A percentile compares a stretch with the other conserved stretches of the same genome.
Conservation (phyloP, 116 monocot genomes). For the Posidonia oceanica region DNA sequence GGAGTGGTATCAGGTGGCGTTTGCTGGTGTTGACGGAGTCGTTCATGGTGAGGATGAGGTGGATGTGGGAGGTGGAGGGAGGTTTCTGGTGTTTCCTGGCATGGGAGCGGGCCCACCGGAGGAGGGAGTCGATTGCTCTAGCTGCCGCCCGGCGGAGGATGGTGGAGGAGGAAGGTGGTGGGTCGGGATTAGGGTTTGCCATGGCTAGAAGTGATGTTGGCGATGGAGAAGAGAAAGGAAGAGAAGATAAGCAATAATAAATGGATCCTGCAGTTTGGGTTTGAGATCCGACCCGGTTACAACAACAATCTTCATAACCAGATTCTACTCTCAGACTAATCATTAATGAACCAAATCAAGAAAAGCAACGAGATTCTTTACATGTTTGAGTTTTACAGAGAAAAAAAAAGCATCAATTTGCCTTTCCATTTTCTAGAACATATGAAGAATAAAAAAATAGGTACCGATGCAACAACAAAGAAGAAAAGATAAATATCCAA, state of each 20-base stretch:
- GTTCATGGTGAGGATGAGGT: constrained; percentile 2
- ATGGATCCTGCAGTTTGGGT: neutral
- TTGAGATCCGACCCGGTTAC: neutral
- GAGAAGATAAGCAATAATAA: neutral
- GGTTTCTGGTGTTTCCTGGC: neutral
- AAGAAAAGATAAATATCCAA: too few relatives aligned
- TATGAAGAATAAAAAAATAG: too few relatives aligned
- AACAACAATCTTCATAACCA: neutral
- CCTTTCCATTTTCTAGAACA: too few relatives aligned
- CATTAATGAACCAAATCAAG: too few relatives aligned
- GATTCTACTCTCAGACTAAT: too few relatives aligned
- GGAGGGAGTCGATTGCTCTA: neutral
- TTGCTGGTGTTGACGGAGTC: neutral
- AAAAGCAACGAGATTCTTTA: too few relatives aligned
- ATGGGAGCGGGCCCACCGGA: neutral
- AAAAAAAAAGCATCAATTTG: too few relatives aligned
- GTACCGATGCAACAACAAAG: too few relatives aligned
- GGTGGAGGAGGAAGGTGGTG: neutral
- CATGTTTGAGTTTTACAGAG: too few relatives aligned
- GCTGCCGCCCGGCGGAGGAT: neutral
- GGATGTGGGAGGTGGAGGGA: neutral
- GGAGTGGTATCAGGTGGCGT: neutral
- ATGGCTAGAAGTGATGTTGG: neutral
- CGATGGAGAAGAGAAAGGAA: neutral
- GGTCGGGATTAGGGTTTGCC: neutral